phyloP scores from a whole-genome alignment of 2,329 filamentous ascomycete genomes.

The Fusarium phyllophilum region DNA sequence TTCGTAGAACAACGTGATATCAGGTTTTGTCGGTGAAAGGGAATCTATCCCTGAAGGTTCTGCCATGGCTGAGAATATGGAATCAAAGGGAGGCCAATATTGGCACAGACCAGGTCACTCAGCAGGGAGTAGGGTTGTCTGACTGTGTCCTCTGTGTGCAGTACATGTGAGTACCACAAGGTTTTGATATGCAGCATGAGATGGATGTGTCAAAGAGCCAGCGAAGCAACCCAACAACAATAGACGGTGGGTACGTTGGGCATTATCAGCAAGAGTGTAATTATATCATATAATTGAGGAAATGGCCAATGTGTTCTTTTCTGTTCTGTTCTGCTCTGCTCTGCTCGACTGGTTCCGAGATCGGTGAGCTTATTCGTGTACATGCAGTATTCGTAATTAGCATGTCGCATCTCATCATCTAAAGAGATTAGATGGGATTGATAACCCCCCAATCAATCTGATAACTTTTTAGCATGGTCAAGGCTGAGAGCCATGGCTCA shows the following conservation, averaged over 20 bases:
- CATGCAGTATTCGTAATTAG: neutral
- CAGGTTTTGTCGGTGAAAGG: slow-evolving; percentile 34
- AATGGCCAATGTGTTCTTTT: neutral
- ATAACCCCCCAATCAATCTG: slow-evolving; percentile 39
- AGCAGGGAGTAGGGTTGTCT: slow-evolving; percentile 13
- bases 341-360: slow-evolving; percentile 24
- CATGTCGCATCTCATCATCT: slow-evolving; percentile 15
- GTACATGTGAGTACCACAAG: neutral
- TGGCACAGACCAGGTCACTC: slow-evolving; percentile 21
- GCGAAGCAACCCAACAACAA: slow-evolving; percentile 11
- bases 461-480: slow-evolving; percentile 24
- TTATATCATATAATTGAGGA: neutral
- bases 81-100: slow-evolving; percentile 16
- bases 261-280: neutral
- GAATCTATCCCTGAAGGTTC: slow-evolving; percentile 11
- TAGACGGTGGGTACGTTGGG: slow-evolving; percentile 1
- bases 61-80: neutral
- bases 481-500: slow-evolving; percentile 8
- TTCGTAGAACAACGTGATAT: neutral
- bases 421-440: slow-evolving; percentile 46
- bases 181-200: slow-evolving; percentile 7
- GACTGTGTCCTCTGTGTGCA: slow-evolving; percentile 12
- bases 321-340: neutral
- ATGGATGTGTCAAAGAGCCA: slow-evolving; percentile 1
- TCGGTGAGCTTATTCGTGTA: slow-evolving; percentile 23